Evolutionary conservation across 148 eudicot species (phyloP), one percentile per base, ranked within the genome.

Genomic region (Silene uniflora): DNA sequence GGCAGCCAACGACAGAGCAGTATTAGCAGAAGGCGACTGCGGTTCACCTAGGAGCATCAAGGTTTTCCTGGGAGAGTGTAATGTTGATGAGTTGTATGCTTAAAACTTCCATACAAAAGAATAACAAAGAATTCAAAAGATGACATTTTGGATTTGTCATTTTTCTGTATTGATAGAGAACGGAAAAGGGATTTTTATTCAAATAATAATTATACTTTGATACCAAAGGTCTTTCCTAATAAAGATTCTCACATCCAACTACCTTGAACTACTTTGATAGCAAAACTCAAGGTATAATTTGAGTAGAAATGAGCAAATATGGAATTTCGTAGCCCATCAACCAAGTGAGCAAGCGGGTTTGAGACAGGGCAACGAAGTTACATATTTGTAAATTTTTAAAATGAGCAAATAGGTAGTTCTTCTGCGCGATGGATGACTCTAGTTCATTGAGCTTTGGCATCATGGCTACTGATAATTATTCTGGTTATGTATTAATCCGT

Each of bases 1-100:
- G 96, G 90, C 99, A 65, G 99, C 98, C 61, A 95, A 95, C 19
- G 99, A 95, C 71, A 88, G 99, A 96, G 98, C 92, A 6, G 83
- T 96, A 22, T 77, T 92, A 17, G 93, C 95, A 3, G 99, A 92
- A 79, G 98, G 99, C 52, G 80, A 75, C 80, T 96, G 97, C 55
- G 99, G 99, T 71, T 91, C 99, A 29, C 99, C 99, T 35, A 85
- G 97, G 69, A 92, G 98, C 83, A 81, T 96, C 74, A 96, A 91
- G 83, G 98, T 90, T 70, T 88, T 79, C 85, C 89, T 92, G 6
- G 93, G 95, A 71, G 97, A 95, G 86, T 95, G 99, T 81, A 92
- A 83, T 67, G 88, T 91, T 7, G 93, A 92, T 47, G 91, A 86
- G 44, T 27, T 87, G 84, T 94, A 87, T 76, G 92, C 77, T 1